Base-by-base conservation (phyloP, 2,329 filamentous ascomycete species). In the Calonectria pseudoreteaudii region DNA sequence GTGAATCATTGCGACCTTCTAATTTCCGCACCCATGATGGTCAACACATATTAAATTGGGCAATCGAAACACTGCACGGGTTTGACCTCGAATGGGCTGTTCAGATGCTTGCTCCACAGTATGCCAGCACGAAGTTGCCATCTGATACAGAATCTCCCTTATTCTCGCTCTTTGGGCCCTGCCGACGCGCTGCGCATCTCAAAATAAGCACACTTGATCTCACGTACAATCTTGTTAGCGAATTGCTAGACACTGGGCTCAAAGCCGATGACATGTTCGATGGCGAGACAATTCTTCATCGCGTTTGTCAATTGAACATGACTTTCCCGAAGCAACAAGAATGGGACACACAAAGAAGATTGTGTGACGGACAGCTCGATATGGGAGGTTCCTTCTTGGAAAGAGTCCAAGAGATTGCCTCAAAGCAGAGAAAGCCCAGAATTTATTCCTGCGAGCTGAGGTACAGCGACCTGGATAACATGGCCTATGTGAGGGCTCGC, bases 271-370 rank as follows among this genome's bases (percentile, higher is more conserved):
- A 56, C n/a, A 13, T 30, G 18, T 28, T 26, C 36, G 26, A 44
- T 34, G 66, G 66, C 11, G 66, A 53, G 28, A 68, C 66, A 7
- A 56, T 68, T n/a, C 66, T 68, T 10, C 66, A 68, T 11, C 66
- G 50, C 11, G 38, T 58, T 26, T 68, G 50, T 34, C 50, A 38
- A 31, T 28, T 68, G 14, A 41, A 28, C 23, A 14, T 56, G 34
- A n/a, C 18, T 28, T 41, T 53, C 10, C 66, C 66, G 3, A 47
- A 18, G 18, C 20, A 56, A 31, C 23, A 56, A 16, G 66, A 68
- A 18, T 68, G 66, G 66, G 31, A 56, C 23, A 20, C 41, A 16
- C 44, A 68, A 31, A 28, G 36, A 18, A 23, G 28, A 30, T 10
- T 30, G 66, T 56, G 66, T 26, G 36, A 68, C 26, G 30, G 49